These are phyloP conservation scores for Salvia hispanica DNA, from an alignment of 257 asterid species.

Conservation along the genomic window DNA sequence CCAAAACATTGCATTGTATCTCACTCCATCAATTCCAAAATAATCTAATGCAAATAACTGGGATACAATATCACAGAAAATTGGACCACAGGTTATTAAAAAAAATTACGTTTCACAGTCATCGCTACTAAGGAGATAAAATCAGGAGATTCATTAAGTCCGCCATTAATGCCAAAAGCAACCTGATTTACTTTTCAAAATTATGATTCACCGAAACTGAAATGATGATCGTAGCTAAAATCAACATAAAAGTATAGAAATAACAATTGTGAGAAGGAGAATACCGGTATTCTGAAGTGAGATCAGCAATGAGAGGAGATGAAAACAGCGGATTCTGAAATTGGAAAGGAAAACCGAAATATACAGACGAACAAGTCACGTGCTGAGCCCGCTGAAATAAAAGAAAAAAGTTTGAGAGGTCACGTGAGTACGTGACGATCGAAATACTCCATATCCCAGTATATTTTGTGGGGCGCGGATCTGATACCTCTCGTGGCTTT, in stretches of 20 bases:
- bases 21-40: slow-evolving; percentile 1
- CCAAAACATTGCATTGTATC: too few species aligned
- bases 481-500: slow-evolving; percentile 29
- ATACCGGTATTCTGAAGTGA: slow-evolving; percentile 32
- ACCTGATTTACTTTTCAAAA: slow-evolving; percentile 17
- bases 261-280: background rate
- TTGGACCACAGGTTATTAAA: background rate
- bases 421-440: too few species aligned
- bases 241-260: background rate
- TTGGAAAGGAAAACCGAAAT: background rate
- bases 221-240: background rate
- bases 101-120: background rate
- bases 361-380: slow-evolving; percentile 27
- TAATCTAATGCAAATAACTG: slow-evolving; percentile 3
- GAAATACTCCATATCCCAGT: too few species aligned
- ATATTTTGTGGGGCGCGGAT: too few species aligned
- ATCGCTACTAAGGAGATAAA: background rate
- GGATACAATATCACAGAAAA: too few species aligned
- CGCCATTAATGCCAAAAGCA: slow-evolving; percentile 4
- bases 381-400: background rate
- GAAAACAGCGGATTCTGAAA: slow-evolving; percentile 21
- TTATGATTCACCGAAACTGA: slow-evolving; percentile 3
- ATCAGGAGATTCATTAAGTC: background rate
- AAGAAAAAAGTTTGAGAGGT: slow-evolving; percentile 23
- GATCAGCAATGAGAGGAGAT: slow-evolving; percentile 26